A percentile compares a stretch with the other conserved stretches of the same genome.
Conservation (phyloP, 176 grass and related monocot genomes). For the Elymus sibiricus region DNA sequence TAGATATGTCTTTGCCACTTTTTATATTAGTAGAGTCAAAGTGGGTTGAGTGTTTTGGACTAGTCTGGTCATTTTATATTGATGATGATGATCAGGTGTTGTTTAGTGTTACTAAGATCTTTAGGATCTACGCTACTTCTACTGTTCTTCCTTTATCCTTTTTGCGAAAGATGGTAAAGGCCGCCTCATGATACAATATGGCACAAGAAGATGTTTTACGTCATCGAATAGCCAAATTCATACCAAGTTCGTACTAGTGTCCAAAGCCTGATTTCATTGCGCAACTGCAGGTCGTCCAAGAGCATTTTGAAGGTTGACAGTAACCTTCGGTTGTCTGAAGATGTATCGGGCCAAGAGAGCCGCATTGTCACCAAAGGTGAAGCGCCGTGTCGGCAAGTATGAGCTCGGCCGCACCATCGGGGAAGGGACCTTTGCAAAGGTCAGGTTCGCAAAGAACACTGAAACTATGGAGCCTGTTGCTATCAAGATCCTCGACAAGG, state of each 20-base stretch:
- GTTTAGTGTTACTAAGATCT: neutral
- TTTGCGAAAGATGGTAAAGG: neutral
- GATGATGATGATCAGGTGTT: neutral
- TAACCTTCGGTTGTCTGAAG: slow-evolving; percentile 29
- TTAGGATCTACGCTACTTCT: neutral
- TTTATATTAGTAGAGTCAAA: slow-evolving; percentile 13
- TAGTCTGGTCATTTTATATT: slow-evolving; percentile 38
- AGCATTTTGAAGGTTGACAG: slow-evolving; percentile 27
- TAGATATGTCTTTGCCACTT: slow-evolving; percentile 1
- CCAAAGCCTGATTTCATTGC: slow-evolving; percentile 7
- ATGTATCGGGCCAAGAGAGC: slow-evolving; percentile 74
- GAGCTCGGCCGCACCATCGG: slow-evolving; percentile 92
- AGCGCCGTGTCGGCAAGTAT: slow-evolving; percentile 87
- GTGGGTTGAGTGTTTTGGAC: neutral
- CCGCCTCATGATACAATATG: neutral
- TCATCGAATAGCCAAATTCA: neutral
- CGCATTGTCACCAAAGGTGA: slow-evolving; percentile 76
- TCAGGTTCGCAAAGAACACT: slow-evolving; percentile 82
- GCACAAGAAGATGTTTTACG: neutral
- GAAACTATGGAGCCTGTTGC: slow-evolving; percentile 80
- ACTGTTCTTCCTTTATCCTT: neutral
- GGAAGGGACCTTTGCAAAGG: slow-evolving; percentile 94
- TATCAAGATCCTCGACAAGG: slow-evolving; percentile 97
- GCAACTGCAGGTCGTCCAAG: slow-evolving; percentile 23
- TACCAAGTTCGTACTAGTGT: neutral